Base-by-base conservation (phyloP, 306 rosid genomes). In the Quercus bicolor region DNA sequence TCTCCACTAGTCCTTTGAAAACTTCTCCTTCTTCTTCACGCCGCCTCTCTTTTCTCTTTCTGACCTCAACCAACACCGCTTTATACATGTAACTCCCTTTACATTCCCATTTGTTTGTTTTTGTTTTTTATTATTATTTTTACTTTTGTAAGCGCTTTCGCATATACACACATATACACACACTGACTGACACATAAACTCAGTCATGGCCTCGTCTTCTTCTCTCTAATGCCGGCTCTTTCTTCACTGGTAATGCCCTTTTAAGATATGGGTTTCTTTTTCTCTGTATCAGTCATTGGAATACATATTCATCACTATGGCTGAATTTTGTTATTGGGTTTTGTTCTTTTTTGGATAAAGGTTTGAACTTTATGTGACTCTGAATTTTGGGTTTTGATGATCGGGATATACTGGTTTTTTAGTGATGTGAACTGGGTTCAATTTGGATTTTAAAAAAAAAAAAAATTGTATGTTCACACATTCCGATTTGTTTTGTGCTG, bases 11-110 rank as follows among this genome's bases (percentile, higher is more conserved):
- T 40, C 72, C 72, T 31, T 62, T 34, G 75, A 55, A 33, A 73
- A 66, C 74, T 40, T 78, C 85, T 71, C 62, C 82, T 84, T 82
- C 90, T 75, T 37, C 81, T 55, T 77, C 77, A 81, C 86, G 90
- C 90, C 85, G 88, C 88, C 87, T 82, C 82, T 20, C 77, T 77
- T 48, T 77, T 29, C 80, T 79, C 74, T 33, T 31, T 59, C 31
- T 45, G 53, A 48, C 16, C 53, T 12, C 53, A 48, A 12, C 53
- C 53, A 48, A 48, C 53, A 48, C 16, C 53, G 53, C 53, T 48
- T 48, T 48, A 48, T 48, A 48, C 3, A 40, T 40, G 45, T 60
- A 20, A 59, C 78, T 74, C 85, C 48, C 48, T 73, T 28, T 54
- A n/a, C 68, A 56, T 68, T 23, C 69, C 68, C 56, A 16, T 72